These are phyloP conservation scores for Helianthus tuberosus DNA, from an alignment of 129 eudicot species.

Conservation along the genomic window DNA sequence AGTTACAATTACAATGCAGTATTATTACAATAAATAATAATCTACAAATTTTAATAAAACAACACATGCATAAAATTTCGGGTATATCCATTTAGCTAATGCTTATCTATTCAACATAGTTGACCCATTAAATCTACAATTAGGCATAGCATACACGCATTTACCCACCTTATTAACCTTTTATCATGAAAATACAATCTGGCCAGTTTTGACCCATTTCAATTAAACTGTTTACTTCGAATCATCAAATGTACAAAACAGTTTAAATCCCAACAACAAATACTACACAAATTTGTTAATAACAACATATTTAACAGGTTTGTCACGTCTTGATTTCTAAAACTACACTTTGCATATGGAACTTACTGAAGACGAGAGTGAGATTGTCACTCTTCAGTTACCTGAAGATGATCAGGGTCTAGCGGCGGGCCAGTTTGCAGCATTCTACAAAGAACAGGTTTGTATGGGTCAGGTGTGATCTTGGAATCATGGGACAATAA, in stretches of 20 bases:
- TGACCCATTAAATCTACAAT: no score
- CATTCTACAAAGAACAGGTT: constrained; percentile 60
- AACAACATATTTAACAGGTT: constrained; percentile 46
- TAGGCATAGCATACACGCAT: no score
- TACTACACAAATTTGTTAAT: neutral
- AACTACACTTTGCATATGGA: constrained; percentile 62
- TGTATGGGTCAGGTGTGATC: constrained; percentile 97
- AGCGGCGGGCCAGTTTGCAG: constrained; percentile 98
- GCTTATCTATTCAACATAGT: no score
- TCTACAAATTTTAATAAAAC: neutral
- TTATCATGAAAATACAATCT: neutral
- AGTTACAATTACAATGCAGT: neutral
- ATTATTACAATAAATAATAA: neutral
- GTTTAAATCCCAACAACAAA: neutral
- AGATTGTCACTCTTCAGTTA: constrained; percentile 68
- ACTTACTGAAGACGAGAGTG: constrained; percentile 44
- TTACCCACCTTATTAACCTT: neutral
- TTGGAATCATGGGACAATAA: constrained; percentile 90
- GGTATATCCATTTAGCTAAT: no score
- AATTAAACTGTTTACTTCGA: neutral
- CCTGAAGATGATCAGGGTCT: constrained; percentile 94
- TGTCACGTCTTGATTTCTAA: constrained; percentile 86
- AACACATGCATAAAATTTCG: neutral
- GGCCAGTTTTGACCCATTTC: neutral
- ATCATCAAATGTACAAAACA: neutral